Evolutionary conservation across 176 grass and related monocot genomes (phyloP), one percentile per base, ranked within the genome.

Genomic region (Cocos nucifera): DNA sequence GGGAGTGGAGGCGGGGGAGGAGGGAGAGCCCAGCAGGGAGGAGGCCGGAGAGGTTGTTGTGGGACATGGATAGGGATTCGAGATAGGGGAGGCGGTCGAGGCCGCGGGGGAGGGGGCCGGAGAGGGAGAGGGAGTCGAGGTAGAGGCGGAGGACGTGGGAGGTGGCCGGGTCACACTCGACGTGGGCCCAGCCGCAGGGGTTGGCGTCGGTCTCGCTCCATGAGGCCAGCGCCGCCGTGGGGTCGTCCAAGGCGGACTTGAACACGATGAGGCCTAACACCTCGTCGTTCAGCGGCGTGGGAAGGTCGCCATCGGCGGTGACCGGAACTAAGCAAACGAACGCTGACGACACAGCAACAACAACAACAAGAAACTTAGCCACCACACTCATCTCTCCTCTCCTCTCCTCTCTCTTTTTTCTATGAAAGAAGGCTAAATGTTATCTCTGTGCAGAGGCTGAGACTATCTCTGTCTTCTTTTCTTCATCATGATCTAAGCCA

Each of bases 281-380:
- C 78, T 97, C 93, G 64, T 97, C 93, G 78, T 91, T 88, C 10
- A 97, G 65, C 20, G 84, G 78, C 76, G 82, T 65, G 65, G 87
- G 84, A 44, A 88, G 73, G 17, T 71, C 59, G 9, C 17, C 39
- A 15, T 44, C 27, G 32, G 19, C 6, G 4, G 8, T 5, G 4
- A 8, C 21, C 12, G 52, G n/a, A 25, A 48, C 22, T 26, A 26
- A 54, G 55, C n/a, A 27, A 23, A 30, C 53, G 57, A 16, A 63
- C n/a, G 56, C 18, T 6, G 60, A 17, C 54, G 22, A 53, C 10
- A 76, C 50, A 27, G 69, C 27, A 7, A 77, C 28, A 4, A 58
- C 4, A 23, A 23, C 1, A 20, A 69, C 57, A 29, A 77, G 16
- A 24, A 25, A 49, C 16, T 58, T 49, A 54, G 27, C 52, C 23